These are phyloP conservation scores for Jatropha multifida DNA, from an alignment of 441 rosid species.

Conservation along the genomic window DNA sequence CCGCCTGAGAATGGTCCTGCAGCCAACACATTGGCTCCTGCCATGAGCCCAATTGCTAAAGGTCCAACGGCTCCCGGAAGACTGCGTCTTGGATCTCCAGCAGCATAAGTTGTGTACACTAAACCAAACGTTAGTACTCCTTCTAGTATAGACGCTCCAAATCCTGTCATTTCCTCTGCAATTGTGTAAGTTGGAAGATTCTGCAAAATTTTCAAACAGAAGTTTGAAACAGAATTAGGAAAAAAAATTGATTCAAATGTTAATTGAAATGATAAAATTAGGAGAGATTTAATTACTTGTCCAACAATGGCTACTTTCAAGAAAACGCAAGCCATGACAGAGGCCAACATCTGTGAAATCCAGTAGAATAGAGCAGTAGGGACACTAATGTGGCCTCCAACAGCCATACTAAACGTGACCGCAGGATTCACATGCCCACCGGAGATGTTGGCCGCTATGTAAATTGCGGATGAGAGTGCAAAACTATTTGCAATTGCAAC, in stretches of 20 bases:
- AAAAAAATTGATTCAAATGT: no score
- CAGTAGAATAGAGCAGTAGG: constrained; percentile 78
- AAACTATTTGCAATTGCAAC: constrained; percentile 73
- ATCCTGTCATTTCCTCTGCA: constrained; percentile 85
- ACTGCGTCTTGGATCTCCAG: constrained; percentile 53
- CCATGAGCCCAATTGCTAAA: constrained; percentile 59
- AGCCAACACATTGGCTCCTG: constrained; percentile 73
- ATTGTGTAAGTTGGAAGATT: constrained; percentile 56
- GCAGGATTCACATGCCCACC: constrained; percentile 96
- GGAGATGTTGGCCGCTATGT: constrained; percentile 57
- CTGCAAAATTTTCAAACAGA: constrained; percentile 31
- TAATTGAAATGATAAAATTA: background rate
- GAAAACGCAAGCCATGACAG: constrained; percentile 79
- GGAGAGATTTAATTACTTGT: constrained; percentile 36
- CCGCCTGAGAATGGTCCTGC: constrained; percentile 88
- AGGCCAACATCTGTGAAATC: constrained; percentile 81
- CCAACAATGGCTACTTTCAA: constrained; percentile 57
- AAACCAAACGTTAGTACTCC: constrained; percentile 64
- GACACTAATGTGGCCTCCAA: constrained; percentile 59
- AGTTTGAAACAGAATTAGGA: background rate
- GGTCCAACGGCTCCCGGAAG: constrained; percentile 49
- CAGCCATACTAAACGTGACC: constrained; percentile 82
- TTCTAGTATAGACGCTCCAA: constrained; percentile 81
- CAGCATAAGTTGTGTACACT: constrained; percentile 72
- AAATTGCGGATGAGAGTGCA: constrained; percentile 68